Percentiles rank a stretch among this genome's conserved stretches.
phyloP scores from a whole-genome alignment of 2,329 filamentous ascomycete species.

The Fusarium poae region DNA sequence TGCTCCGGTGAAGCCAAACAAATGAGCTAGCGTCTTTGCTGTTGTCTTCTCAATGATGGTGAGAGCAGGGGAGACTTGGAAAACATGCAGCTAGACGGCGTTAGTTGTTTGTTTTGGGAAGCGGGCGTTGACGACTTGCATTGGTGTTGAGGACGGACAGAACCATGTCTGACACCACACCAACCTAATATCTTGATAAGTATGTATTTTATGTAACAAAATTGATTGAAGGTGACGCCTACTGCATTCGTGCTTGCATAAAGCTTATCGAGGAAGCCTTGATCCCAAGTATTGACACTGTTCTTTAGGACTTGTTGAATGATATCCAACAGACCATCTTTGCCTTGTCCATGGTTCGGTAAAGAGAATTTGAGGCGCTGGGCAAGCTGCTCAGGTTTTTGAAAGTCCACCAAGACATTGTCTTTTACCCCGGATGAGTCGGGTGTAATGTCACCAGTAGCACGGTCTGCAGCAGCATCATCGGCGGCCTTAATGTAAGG shows the following conservation, averaged over 20 bases:
- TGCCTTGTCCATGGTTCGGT: slow-evolving; percentile 70
- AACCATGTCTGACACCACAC: slow-evolving; percentile 86
- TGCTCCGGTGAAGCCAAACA: slow-evolving; percentile 82
- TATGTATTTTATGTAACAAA: neutral
- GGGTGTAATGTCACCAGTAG: slow-evolving; percentile 62
- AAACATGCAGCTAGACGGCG: slow-evolving; percentile 73
- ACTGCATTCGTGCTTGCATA: slow-evolving; percentile 91
- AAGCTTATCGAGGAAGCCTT: slow-evolving; percentile 95
- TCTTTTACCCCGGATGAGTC: slow-evolving; percentile 56
- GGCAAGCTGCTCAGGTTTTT: slow-evolving; percentile 69
- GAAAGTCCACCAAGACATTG: slow-evolving; percentile 74
- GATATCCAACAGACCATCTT: slow-evolving; percentile 79
- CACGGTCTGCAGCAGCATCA: slow-evolving; percentile 66
- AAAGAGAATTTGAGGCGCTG: slow-evolving; percentile 70
- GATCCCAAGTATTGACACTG: slow-evolving; percentile 98
- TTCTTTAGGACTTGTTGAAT: slow-evolving; percentile 81
- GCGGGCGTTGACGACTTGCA: slow-evolving; percentile 58
- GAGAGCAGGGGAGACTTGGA: slow-evolving; percentile 90
- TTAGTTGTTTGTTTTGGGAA: slow-evolving; percentile 16
- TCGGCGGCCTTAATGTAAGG: slow-evolving; percentile 80
- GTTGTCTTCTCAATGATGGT: slow-evolving; percentile 90
- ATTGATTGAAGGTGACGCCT: slow-evolving; percentile 45
- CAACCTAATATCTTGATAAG: slow-evolving; percentile 66
- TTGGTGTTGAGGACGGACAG: slow-evolving; percentile 93
- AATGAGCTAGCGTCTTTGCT: slow-evolving; percentile 75